A percentile compares a stretch with the other conserved stretches of the same genome.
These are phyloP conservation scores for Arthrobotrys sphaeroides DNA, from an alignment of 2,329 filamentous ascomycete genomes.

Conservation along the genomic window DNA sequence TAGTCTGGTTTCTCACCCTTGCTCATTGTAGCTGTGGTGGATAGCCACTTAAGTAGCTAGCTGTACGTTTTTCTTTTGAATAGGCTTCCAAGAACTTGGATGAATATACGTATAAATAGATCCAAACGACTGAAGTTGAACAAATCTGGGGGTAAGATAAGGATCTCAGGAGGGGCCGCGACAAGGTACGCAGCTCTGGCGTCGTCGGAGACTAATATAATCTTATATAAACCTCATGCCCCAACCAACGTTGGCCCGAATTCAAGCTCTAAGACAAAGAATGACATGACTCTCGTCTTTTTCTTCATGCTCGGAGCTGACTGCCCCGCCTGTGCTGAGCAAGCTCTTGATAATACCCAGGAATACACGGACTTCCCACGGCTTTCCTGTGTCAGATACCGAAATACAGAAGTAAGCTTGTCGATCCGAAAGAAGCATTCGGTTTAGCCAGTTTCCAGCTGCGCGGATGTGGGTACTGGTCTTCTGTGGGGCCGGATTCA, in stretches of 20 bases:
- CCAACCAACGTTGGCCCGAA: no score
- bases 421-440: slow-evolving; percentile 32
- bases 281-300: background rate
- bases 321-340: slow-evolving; percentile 14
- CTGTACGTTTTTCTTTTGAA: background rate
- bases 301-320: background rate
- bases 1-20: slow-evolving; percentile 60
- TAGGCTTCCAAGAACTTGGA: background rate
- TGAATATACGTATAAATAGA: background rate
- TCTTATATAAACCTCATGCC: background rate
- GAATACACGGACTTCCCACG: background rate
- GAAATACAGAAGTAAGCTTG: background rate
- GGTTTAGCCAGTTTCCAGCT: background rate
- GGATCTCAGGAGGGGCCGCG: no score
- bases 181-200: background rate
- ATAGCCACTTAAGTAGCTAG: background rate
- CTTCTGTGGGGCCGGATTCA: slow-evolving; percentile 12
- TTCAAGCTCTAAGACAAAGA: background rate
- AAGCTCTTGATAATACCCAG: slow-evolving; percentile 35
- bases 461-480: no score
- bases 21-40: background rate
- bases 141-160: slow-evolving; percentile 6
- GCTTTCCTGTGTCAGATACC: background rate
- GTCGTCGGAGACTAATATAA: background rate
- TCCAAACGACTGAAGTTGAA: background rate